Percentiles rank a stretch among this genome's conserved stretches.
Conservation (phyloP, 2,329 filamentous ascomycete species). For the Pseudogymnoascus verrucosus region DNA sequence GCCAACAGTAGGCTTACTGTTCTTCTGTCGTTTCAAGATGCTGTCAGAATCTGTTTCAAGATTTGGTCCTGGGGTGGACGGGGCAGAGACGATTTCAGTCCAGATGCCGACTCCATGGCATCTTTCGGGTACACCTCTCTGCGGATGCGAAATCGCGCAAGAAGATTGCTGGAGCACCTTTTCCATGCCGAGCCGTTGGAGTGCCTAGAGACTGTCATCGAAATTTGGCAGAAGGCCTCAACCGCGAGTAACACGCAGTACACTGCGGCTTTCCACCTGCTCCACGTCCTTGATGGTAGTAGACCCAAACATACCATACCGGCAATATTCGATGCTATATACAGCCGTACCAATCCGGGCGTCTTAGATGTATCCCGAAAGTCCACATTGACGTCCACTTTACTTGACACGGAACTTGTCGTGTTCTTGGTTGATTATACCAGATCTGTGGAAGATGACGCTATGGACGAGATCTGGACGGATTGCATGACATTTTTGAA, state of each 20-base stretch:
- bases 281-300: conserved; percentile 86
- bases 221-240: conserved; percentile 61
- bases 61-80: conserved; percentile 92
- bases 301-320: conserved; percentile 87
- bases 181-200: conserved; percentile 89
- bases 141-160: conserved; percentile 80
- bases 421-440: conserved; percentile 88
- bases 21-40: conserved; percentile 92
- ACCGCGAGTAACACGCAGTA: conserved; percentile 42
- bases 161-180: conserved; percentile 82
- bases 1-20: conserved; percentile 92
- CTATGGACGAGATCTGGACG: conserved; percentile 96
- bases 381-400: conserved; percentile 78
- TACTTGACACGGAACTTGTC: conserved; percentile 77
- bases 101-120: conserved; percentile 62
- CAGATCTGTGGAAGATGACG: conserved; percentile 84
- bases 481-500: conserved; percentile 87
- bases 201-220: conserved; percentile 83
- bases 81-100: conserved; percentile 46
- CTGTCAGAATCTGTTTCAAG: conserved; percentile 80
- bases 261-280: conserved; percentile 68
- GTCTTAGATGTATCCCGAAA: conserved; percentile 72
- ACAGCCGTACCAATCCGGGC: conserved; percentile 80
- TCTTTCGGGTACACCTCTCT: conserved; percentile 88
- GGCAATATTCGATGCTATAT: conserved; percentile 91